Percentiles rank a stretch among this genome's conserved stretches.
Evolutionary conservation across 805 yeast species (phyloP).

Genomic region (Ogataea populi-albae): DNA sequence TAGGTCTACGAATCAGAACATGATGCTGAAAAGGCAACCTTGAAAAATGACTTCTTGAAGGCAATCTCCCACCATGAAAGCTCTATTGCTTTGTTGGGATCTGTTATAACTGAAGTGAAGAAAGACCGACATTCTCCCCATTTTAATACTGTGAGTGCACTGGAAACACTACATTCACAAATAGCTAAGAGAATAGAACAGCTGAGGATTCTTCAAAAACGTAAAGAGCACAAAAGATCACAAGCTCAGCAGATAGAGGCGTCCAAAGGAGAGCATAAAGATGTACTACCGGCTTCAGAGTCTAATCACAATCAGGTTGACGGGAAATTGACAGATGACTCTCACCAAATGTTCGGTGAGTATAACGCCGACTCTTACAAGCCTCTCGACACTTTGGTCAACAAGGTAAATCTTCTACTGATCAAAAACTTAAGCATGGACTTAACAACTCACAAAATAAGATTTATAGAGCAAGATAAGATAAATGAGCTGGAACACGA

Average conservation of each 20-base stretch:
- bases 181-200: constrained; percentile 23
- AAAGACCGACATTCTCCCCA: constrained; percentile 15
- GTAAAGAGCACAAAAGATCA: constrained; percentile 9
- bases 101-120: constrained; percentile 16
- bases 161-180: constrained; percentile 24
- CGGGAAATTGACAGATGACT: constrained; percentile 1
- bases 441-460: constrained; percentile 20
- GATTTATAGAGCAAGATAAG: constrained; percentile 25
- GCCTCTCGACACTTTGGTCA: constrained; percentile 5
- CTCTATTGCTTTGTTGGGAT: constrained; percentile 35
- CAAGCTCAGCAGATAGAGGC: constrained; percentile 6
- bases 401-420: constrained; percentile 20
- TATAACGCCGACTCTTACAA: constrained; percentile 1
- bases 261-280: constrained; percentile 1
- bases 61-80: constrained; percentile 40
- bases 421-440: constrained; percentile 27
- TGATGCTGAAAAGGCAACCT: constrained; percentile 48
- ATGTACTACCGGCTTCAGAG: constrained; percentile 4
- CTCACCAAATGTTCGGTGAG: neutral
- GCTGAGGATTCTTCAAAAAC: constrained; percentile 16
- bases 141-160: constrained; percentile 21
- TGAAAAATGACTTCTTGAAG: constrained; percentile 39
- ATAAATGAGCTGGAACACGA: constrained; percentile 31
- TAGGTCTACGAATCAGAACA: constrained; percentile 51
- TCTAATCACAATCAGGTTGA: neutral